Conservation (phyloP, 768 basidiomycete genomes). For the Termitomyces sp. region DNA sequence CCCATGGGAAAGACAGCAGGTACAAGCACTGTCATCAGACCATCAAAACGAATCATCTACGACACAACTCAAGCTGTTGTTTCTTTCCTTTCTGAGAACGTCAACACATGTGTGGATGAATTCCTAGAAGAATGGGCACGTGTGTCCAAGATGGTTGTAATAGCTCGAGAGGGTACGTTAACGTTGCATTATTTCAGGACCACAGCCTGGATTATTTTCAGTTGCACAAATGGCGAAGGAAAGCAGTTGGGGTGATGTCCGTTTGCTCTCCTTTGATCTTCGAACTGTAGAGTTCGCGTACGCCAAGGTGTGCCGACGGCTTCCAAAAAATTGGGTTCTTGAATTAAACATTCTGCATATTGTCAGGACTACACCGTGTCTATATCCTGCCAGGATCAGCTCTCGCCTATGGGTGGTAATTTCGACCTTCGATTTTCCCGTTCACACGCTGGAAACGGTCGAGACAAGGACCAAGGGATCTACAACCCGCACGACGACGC, state of each 20-base stretch:
- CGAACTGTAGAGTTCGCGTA: conserved; percentile 92
- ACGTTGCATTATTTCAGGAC: not conserved
- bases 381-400: conserved; percentile 74
- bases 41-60: conserved; percentile 84
- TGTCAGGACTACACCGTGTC: conserved; percentile 68
- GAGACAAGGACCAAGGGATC: conserved; percentile 16
- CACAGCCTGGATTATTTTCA: conserved; percentile 19
- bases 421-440: conserved; percentile 75
- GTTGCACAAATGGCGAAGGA: conserved; percentile 81
- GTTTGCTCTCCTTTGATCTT: conserved; percentile 84
- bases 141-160: conserved; percentile 91
- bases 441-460: conserved; percentile 16
- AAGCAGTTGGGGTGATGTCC: conserved; percentile 67
- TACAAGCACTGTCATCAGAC: conserved; percentile 63
- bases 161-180: conserved; percentile 75
- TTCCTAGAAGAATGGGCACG: conserved; percentile 91
- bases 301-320: conserved; percentile 37
- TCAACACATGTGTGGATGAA: conserved; percentile 84
- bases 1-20: conserved; percentile 69
- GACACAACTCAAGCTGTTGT: conserved; percentile 86
- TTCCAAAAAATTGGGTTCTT: not conserved
- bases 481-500: conserved; percentile 78
- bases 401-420: conserved; percentile 59
- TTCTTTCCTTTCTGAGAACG: conserved; percentile 81
- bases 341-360: not conserved